phyloP scores from a whole-genome alignment of 2,329 filamentous ascomycete species.

The Exophiala oligosperma region DNA sequence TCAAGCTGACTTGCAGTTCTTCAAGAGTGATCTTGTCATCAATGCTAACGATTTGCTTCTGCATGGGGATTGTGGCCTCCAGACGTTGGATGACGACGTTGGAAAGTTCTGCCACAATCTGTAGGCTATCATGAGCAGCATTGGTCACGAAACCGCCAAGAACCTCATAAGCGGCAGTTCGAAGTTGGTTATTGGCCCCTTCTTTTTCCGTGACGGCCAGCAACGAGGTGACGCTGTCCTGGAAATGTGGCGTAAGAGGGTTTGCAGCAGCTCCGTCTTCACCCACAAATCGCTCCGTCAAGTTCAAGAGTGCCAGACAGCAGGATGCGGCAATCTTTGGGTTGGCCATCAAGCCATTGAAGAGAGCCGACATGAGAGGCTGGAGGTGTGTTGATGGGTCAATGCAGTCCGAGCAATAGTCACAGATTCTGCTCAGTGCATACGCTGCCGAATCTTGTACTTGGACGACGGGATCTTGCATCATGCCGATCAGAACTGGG shows the following conservation, averaged over 20 bases:
- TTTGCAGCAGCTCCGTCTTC: constrained; percentile 77
- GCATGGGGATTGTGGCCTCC: constrained; percentile 84
- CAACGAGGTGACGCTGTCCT: constrained; percentile 83
- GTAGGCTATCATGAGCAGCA: constrained; percentile 80
- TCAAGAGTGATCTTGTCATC: constrained; percentile 95
- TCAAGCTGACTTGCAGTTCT: constrained; percentile 96
- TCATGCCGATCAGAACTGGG: constrained; percentile 87
- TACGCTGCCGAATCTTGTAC: constrained; percentile 97
- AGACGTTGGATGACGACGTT: constrained; percentile 88
- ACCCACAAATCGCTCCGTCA: constrained; percentile 91
- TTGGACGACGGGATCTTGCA: constrained; percentile 82
- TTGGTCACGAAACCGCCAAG: constrained; percentile 93
- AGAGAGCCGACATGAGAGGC: constrained; percentile 81
- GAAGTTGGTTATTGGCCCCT: constrained; percentile 75
- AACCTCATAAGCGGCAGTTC: constrained; percentile 95
- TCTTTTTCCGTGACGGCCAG: constrained; percentile 78
- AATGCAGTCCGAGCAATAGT: constrained; percentile 87
- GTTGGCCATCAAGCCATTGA: constrained; percentile 83
- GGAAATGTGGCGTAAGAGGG: constrained; percentile 86
- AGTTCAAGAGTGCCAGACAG: constrained; percentile 98
- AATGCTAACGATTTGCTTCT: constrained; percentile 90
- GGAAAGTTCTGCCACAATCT: constrained; percentile 76
- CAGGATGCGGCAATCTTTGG: constrained; percentile 97
- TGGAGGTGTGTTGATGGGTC: constrained; percentile 81
- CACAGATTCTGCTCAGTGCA: constrained; percentile 91